These are phyloP conservation scores for Ceratocystis cubensis DNA, from an alignment of 2,329 filamentous ascomycete species.

Conservation along the genomic window DNA sequence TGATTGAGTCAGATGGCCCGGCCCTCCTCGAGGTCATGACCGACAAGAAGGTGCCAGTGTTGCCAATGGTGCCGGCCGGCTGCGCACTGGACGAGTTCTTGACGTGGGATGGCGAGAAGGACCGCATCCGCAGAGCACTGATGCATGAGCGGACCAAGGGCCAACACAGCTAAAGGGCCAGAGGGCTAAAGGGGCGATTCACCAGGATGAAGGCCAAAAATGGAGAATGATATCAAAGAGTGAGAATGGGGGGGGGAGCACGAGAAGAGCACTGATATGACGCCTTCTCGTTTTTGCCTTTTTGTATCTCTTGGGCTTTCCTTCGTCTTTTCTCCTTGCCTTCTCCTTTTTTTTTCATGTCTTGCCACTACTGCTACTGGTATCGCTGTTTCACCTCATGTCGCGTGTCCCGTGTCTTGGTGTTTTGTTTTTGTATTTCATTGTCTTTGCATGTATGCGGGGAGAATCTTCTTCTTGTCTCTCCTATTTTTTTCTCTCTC, in stretches of 20 bases:
- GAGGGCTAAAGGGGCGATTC: neutral
- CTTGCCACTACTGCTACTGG: neutral
- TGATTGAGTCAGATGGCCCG: conserved; percentile 64
- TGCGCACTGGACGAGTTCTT: conserved; percentile 85
- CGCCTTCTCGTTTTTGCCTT: neutral
- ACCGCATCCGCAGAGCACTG: conserved; percentile 51
- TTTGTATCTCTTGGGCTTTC: neutral
- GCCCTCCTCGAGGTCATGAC: conserved; percentile 85
- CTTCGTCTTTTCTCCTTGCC: neutral
- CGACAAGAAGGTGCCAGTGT: conserved; percentile 84
- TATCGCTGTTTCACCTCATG: neutral
- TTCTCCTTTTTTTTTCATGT: neutral
- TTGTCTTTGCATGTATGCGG: neutral
- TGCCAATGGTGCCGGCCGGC: conserved; percentile 92
- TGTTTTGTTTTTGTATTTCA: conserved; percentile 5
- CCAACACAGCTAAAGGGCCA: conserved; percentile 30
- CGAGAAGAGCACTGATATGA: neutral
- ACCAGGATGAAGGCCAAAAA: neutral
- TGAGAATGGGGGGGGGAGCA: neutral
- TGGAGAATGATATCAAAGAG: neutral
- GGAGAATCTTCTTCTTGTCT: neutral
- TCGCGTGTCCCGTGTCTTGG: neutral
- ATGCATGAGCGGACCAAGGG: conserved; percentile 52
- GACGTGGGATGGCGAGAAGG: conserved; percentile 66
- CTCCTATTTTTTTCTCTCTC: neutral